These are phyloP conservation scores for Xylaria grammica DNA, from an alignment of 495 filamentous ascomycete genomes.

Conservation along the genomic window DNA sequence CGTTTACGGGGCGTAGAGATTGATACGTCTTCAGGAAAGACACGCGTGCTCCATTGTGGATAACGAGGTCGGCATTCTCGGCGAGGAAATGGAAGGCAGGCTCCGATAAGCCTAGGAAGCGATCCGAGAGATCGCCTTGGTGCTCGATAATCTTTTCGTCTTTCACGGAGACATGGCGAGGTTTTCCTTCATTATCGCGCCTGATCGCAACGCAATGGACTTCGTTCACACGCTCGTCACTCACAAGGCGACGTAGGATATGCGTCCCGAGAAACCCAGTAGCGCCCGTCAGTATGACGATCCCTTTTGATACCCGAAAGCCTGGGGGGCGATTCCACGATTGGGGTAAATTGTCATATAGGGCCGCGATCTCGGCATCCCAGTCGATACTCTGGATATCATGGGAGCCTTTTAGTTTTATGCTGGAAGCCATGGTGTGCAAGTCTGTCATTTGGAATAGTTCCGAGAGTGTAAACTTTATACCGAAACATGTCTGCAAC, in stretches of 20 bases:
- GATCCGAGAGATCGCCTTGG: constrained; percentile 39
- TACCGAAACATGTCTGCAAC: too few relatives aligned
- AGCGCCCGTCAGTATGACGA: constrained; percentile 37
- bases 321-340: too few relatives aligned
- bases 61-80: constrained; percentile 39
- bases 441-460: too few relatives aligned
- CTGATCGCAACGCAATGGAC: constrained; percentile 32
- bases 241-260: constrained; percentile 18
- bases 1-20: constrained; percentile 46
- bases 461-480: too few relatives aligned
- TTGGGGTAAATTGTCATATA: too few relatives aligned
- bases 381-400: too few relatives aligned
- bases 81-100: constrained; percentile 30
- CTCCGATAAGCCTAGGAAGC: constrained; percentile 38
- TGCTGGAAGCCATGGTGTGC: too few relatives aligned
- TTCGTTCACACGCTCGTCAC: background rate
- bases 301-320: too few relatives aligned
- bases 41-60: constrained; percentile 58
- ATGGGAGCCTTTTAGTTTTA: too few relatives aligned
- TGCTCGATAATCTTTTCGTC: constrained; percentile 40
- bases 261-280: constrained; percentile 39
- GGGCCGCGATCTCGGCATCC: too few relatives aligned
- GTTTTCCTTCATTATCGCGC: too few relatives aligned
- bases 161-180: constrained; percentile 25
- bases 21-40: constrained; percentile 54